Evolutionary conservation across 148 eudicot genomes (phyloP).

Genomic region (Nepenthes gracilis): DNA sequence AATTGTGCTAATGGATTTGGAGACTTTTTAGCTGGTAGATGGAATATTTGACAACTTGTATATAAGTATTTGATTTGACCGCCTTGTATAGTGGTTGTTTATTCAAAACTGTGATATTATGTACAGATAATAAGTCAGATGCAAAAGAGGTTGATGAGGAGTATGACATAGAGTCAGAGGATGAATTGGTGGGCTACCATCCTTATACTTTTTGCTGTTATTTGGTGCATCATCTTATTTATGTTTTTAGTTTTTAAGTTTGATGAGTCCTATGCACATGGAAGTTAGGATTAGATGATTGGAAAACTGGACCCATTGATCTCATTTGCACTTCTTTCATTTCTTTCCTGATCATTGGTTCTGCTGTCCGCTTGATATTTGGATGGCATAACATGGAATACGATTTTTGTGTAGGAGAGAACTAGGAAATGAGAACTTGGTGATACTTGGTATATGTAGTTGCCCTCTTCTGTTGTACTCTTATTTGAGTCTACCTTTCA

Average conservation of each 20-base stretch:
- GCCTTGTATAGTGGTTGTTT: background rate
- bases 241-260: background rate
- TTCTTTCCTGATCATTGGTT: too few relatives aligned
- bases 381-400: too few relatives aligned
- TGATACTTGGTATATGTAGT: too few relatives aligned
- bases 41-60: constrained; percentile 12
- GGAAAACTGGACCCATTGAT: too few relatives aligned
- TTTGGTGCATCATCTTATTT: background rate
- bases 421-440: too few relatives aligned
- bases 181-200: constrained; percentile 37
- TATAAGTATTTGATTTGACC: constrained; percentile 3
- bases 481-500: too few relatives aligned
- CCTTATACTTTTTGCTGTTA: background rate
- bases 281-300: too few relatives aligned
- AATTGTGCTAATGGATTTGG: constrained; percentile 16
- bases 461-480: too few relatives aligned
- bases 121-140: constrained; percentile 41
- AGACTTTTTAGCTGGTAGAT: constrained; percentile 46
- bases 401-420: too few relatives aligned
- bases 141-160: constrained; percentile 48
- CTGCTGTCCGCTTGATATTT: too few relatives aligned
- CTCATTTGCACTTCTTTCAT: too few relatives aligned
- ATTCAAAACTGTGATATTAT: constrained; percentile 5
- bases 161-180: constrained; percentile 42
- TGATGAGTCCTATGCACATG: background rate